These are phyloP conservation scores for Aspergillus panamensis DNA, from an alignment of 495 filamentous ascomycete species.

Conservation along the genomic window DNA sequence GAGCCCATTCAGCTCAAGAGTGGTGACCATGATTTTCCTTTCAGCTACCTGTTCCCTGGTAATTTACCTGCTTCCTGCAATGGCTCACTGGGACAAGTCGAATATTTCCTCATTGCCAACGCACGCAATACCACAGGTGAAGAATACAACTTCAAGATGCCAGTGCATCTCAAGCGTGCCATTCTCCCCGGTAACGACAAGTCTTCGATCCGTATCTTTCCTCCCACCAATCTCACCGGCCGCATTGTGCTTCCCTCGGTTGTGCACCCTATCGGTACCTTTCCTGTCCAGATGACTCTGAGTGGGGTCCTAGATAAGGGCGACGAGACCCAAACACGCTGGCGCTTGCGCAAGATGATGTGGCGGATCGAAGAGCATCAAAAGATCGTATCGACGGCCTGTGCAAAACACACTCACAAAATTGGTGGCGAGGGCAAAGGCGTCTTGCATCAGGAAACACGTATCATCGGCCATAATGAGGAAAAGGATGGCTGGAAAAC, in stretches of 20 bases:
- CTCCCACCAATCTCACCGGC: conserved; percentile 87
- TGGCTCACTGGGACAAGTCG: conserved; percentile 64
- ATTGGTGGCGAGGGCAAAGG: conserved; percentile 72
- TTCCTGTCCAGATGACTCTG: conserved; percentile 72
- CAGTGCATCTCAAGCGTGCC: conserved; percentile 70
- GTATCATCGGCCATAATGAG: conserved; percentile 70
- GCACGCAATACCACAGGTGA: conserved; percentile 59
- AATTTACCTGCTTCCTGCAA: conserved; percentile 79
- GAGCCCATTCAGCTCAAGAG: conserved; percentile 59
- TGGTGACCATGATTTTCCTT: conserved; percentile 80
- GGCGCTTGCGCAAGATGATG: conserved; percentile 83
- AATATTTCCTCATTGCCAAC: conserved; percentile 77
- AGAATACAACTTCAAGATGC: conserved; percentile 59
- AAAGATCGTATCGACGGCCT: conserved; percentile 76
- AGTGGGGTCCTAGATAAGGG: conserved; percentile 72
- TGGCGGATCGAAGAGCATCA: conserved; percentile 91
- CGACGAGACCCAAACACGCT: conserved; percentile 62
- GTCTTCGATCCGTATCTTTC: conserved; percentile 84
- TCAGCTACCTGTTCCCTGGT: conserved; percentile 84
- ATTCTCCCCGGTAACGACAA: conserved; percentile 71
- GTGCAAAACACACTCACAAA: conserved; percentile 70
- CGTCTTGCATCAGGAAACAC: conserved; percentile 69
- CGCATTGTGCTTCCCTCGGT: conserved; percentile 74
- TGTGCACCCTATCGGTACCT: conserved; percentile 83
- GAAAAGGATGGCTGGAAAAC: conserved; percentile 91